Evolutionary conservation across 2,329 filamentous ascomycete species (phyloP).

Genomic region (Paecilomyces dactylethromorphus): DNA sequence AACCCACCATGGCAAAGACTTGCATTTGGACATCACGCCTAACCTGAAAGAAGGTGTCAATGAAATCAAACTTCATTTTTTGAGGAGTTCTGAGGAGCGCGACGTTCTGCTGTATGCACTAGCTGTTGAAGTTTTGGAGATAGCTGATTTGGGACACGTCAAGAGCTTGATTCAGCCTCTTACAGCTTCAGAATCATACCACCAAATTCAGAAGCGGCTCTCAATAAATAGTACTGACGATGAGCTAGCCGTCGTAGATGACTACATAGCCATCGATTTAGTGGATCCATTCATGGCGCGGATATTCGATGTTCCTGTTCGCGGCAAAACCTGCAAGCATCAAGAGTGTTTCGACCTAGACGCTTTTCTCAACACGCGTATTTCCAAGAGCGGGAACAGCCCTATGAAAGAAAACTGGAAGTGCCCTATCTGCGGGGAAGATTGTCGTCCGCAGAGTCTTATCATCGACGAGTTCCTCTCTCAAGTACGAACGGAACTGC

Average conservation of each 20-base stretch:
- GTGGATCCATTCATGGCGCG: slow-evolving; percentile 60
- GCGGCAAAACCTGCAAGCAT: slow-evolving; percentile 65
- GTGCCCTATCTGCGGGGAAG: slow-evolving; percentile 74
- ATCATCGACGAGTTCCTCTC: slow-evolving; percentile 68
- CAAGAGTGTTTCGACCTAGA: slow-evolving; percentile 85
- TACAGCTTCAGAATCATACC: slow-evolving; percentile 45
- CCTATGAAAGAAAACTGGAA: slow-evolving; percentile 57
- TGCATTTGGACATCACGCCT: slow-evolving; percentile 67
- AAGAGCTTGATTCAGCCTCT: slow-evolving; percentile 34
- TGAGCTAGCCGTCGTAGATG: slow-evolving; percentile 54
- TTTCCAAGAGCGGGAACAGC: slow-evolving; percentile 38
- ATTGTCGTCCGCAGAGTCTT: slow-evolving; percentile 68
- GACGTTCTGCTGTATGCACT: slow-evolving; percentile 46
- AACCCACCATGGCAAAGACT: slow-evolving; percentile 65
- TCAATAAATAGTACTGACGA: slow-evolving; percentile 40
- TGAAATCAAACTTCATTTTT: slow-evolving; percentile 46
- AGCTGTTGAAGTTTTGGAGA: slow-evolving; percentile 64
- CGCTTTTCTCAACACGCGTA: slow-evolving; percentile 66
- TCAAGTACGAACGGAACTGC: slow-evolving; percentile 53
- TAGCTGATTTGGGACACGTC: slow-evolving; percentile 39
- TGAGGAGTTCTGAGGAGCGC: slow-evolving; percentile 33
- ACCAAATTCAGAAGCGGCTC: slow-evolving; percentile 51
- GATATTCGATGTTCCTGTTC: slow-evolving; percentile 65
- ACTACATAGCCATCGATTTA: slow-evolving; percentile 56
- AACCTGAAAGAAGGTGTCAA: slow-evolving; percentile 57